phyloP scores from a whole-genome alignment of 2,329 filamentous ascomycete genomes.

The Chaetomiaceae sp. region DNA sequence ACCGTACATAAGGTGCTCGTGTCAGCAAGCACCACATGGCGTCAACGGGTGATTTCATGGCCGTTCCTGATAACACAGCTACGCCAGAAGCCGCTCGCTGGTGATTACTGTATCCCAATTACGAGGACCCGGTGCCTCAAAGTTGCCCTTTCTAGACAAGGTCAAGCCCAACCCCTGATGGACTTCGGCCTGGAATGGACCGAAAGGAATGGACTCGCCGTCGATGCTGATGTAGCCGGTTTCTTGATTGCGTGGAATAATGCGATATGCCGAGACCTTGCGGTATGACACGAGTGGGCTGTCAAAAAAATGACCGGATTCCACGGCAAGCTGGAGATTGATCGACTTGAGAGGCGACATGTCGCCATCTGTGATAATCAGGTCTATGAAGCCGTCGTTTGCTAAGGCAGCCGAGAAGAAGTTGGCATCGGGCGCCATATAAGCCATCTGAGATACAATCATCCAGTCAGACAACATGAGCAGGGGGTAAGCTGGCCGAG shows the following conservation, averaged over 20 bases:
- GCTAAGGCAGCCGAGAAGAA: constrained; percentile 84
- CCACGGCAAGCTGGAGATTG: constrained; percentile 66
- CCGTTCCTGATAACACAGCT: not conserved
- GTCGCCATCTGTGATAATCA: constrained; percentile 75
- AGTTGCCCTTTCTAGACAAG: constrained; percentile 70
- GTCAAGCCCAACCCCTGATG: constrained; percentile 78
- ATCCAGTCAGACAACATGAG: not conserved
- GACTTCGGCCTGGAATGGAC: constrained; percentile 86
- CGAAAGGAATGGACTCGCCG: constrained; percentile 81
- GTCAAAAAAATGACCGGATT: constrained; percentile 73
- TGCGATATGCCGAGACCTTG: constrained; percentile 83
- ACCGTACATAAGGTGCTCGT: not conserved
- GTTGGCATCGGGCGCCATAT: constrained; percentile 79
- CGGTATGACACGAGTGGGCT: constrained; percentile 71
- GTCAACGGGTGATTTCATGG: not conserved
- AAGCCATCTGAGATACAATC: constrained; percentile 63
- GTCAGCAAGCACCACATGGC: not conserved
- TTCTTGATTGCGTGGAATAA: constrained; percentile 65
- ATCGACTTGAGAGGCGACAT: constrained; percentile 63
- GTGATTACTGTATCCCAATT: constrained; percentile 42
- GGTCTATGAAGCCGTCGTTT: constrained; percentile 79
- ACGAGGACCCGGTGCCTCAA: constrained; percentile 58
- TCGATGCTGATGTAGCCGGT: constrained; percentile 86
- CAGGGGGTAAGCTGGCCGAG: too few relatives aligned
- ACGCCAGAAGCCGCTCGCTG: constrained; percentile 30